These are phyloP conservation scores for Saposhnikovia divaricata DNA, from an alignment of 129 eudicot species.

Conservation along the genomic window DNA sequence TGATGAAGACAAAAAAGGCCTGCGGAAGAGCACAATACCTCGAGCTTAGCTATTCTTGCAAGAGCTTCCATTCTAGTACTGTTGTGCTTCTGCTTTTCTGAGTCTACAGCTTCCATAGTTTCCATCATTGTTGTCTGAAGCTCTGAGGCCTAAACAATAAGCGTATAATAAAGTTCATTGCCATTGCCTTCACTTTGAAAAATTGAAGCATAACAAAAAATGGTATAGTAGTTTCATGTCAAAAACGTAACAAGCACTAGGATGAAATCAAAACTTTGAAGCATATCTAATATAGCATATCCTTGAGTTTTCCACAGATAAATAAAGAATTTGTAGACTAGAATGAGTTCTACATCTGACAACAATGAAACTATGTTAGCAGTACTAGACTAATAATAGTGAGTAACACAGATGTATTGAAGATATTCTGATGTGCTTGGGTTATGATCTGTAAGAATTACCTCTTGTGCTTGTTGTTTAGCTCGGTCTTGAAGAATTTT, in stretches of 20 bases:
- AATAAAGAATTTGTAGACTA: not conserved
- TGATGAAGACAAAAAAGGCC: not conserved
- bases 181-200: not conserved
- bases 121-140: constrained; percentile 85
- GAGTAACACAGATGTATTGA: not conserved
- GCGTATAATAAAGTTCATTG: not conserved
- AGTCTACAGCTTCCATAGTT: constrained; percentile 84
- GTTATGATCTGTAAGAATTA: constrained; percentile 15
- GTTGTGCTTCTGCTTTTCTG: constrained; percentile 92
- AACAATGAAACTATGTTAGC: not conserved
- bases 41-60: constrained; percentile 67
- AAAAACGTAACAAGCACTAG: not conserved
- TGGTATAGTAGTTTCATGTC: not conserved
- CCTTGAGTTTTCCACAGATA: not conserved
- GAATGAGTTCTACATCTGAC: not conserved
- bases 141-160: constrained; percentile 66
- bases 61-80: constrained; percentile 88
- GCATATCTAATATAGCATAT: not conserved
- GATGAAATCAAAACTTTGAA: not conserved
- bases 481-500: constrained; percentile 89
- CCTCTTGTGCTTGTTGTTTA: constrained; percentile 89
- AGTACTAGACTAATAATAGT: not conserved
- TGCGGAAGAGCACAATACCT: constrained; percentile 34
- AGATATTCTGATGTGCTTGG: not conserved
- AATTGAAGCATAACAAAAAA: not conserved